phyloP scores from a whole-genome alignment of 371 early-diverging fungal genomes.

The Blakeslea trispora region DNA sequence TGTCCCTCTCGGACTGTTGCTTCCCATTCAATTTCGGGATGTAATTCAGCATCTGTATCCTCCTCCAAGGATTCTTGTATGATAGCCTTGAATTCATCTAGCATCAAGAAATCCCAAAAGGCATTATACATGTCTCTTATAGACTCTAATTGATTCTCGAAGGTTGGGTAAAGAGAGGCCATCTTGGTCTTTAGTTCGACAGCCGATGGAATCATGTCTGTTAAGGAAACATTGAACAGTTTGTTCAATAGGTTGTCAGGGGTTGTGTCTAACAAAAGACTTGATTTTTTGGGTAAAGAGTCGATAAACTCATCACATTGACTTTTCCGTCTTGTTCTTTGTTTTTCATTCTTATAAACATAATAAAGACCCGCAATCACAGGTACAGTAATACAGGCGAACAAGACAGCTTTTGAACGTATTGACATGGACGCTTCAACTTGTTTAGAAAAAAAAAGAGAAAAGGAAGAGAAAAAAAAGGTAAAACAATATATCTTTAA shows the following conservation, averaged over 20 bases:
- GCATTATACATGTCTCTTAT: slow-evolving; percentile 31
- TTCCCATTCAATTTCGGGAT: slow-evolving; percentile 39
- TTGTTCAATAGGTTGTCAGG: slow-evolving; percentile 1
- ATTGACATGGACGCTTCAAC: no score
- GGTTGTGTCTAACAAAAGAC: slow-evolving; percentile 3
- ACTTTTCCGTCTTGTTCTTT: no score
- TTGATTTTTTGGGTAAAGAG: slow-evolving; percentile 10
- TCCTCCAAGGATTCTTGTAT: slow-evolving; percentile 31
- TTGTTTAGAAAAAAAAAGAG: no score
- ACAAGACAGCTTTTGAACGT: no score
- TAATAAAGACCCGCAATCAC: no score
- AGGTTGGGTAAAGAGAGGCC: slow-evolving; percentile 24
- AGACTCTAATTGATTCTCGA: slow-evolving; percentile 29
- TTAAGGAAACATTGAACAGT: background rate
- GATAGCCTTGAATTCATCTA: slow-evolving; percentile 40
- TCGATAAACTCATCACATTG: slow-evolving; percentile 12
- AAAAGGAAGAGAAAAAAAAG: no score
- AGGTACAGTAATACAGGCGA: no score
- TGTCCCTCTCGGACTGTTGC: slow-evolving; percentile 46
- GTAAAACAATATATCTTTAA: no score
- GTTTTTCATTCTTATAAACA: no score
- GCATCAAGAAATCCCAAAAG: slow-evolving; percentile 37
- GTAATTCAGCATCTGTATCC: slow-evolving; percentile 15
- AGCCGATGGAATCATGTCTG: slow-evolving; percentile 16
- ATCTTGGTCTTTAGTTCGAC: slow-evolving; percentile 27